Conservation (phyloP, 2,329 filamentous ascomycete species). For the Arachnomyces sp. region DNA sequence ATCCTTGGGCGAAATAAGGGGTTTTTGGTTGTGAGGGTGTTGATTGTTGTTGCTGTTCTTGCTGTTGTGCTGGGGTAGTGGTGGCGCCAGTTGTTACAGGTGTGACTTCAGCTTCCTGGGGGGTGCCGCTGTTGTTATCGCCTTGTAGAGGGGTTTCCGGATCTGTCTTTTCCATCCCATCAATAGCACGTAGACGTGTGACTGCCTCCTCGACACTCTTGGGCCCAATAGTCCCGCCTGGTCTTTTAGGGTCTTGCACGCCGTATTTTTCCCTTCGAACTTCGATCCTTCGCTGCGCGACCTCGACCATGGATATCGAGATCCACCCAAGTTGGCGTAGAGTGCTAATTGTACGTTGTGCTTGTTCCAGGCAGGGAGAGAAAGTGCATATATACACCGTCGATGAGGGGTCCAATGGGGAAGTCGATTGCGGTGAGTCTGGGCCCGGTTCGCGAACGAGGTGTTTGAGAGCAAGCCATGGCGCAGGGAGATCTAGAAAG, state of each 20-base stretch:
- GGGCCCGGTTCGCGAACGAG: slow-evolving; percentile 30
- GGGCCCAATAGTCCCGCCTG: slow-evolving; percentile 61
- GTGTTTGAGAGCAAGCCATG: slow-evolving; percentile 42
- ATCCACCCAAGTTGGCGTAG: slow-evolving; percentile 80
- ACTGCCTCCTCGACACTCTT: slow-evolving; percentile 70
- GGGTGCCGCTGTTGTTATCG: no score
- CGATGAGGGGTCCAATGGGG: slow-evolving; percentile 60
- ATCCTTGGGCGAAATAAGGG: slow-evolving; percentile 64
- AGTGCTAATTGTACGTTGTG: slow-evolving; percentile 71
- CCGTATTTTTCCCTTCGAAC: slow-evolving; percentile 75
- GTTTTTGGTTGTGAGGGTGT: slow-evolving; percentile 11
- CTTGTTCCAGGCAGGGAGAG: slow-evolving; percentile 94
- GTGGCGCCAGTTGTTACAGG: neutral
- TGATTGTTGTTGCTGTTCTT: slow-evolving; percentile 18
- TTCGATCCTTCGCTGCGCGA: slow-evolving; percentile 69
- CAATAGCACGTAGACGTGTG: slow-evolving; percentile 61
- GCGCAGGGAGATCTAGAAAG: slow-evolving; percentile 44
- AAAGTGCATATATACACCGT: slow-evolving; percentile 83
- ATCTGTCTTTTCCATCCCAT: slow-evolving; percentile 58
- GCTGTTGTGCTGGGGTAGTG: slow-evolving; percentile 14
- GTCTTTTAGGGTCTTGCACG: slow-evolving; percentile 45
- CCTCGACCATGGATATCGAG: slow-evolving; percentile 87
- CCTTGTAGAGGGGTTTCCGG: slow-evolving; percentile 34
- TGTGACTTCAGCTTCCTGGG: slow-evolving; percentile 14
- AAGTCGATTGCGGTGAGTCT: slow-evolving; percentile 22